Conservation (phyloP, 2,329 filamentous ascomycete genomes). For the Moelleriella libera region DNA sequence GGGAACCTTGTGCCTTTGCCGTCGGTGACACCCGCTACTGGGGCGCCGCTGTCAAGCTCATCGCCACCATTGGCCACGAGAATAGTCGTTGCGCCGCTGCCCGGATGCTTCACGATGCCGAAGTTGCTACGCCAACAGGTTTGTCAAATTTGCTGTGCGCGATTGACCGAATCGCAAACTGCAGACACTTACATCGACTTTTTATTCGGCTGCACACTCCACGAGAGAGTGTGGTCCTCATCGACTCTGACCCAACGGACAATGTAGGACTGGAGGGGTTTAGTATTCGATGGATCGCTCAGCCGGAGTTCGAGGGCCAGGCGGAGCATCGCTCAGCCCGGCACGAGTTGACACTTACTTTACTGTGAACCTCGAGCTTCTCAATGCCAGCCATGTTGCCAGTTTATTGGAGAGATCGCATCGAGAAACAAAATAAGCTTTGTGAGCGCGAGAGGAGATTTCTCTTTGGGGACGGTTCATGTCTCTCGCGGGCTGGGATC, state of each 20-base stretch:
- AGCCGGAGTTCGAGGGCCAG: neutral
- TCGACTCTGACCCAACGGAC: conserved; percentile 94
- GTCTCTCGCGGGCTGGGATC: too few species aligned
- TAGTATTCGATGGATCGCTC: conserved; percentile 2
- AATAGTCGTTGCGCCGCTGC: conserved; percentile 43
- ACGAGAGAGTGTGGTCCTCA: conserved; percentile 83
- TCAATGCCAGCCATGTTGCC: conserved; percentile 77
- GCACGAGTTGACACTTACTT: conserved; percentile 36
- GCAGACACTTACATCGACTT: conserved; percentile 59
- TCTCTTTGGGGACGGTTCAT: too few species aligned
- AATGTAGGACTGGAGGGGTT: conserved; percentile 69
- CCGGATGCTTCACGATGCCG: conserved; percentile 93
- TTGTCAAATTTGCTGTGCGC: too few species aligned
- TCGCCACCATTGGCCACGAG: conserved; percentile 24
- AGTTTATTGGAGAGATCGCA: too few species aligned
- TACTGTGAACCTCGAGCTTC: conserved; percentile 93
- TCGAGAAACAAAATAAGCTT: too few species aligned
- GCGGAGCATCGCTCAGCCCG: neutral
- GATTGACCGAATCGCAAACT: too few species aligned
- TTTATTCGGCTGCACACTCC: conserved; percentile 95
- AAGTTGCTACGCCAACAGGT: conserved; percentile 51
- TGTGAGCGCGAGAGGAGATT: too few species aligned
- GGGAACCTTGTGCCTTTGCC: conserved; percentile 32
- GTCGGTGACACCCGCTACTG: conserved; percentile 25
- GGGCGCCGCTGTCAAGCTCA: conserved; percentile 29